Conservation (phyloP, 176 grass and related monocot genomes). For the Secale cereale region DNA sequence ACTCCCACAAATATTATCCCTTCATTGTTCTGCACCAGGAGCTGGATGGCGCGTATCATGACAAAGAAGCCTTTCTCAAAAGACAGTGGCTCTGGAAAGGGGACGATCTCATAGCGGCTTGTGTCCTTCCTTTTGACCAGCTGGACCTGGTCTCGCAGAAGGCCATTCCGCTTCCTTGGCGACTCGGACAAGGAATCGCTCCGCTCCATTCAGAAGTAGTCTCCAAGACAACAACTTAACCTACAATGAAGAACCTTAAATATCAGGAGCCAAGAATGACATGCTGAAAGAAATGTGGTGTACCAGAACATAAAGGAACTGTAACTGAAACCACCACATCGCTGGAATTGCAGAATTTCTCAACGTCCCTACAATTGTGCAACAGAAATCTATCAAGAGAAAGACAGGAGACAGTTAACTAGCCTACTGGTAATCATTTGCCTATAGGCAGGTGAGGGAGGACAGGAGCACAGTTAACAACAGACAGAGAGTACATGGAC, state of each 20-base stretch:
- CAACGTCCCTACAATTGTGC: not conserved
- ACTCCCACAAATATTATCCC: slow-evolving; percentile 88
- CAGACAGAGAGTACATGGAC: not conserved
- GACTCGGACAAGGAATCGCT: slow-evolving; percentile 56
- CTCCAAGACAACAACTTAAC: slow-evolving; percentile 1
- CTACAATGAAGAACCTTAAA: slow-evolving; percentile 8
- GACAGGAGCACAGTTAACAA: not conserved
- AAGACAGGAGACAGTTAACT: not conserved
- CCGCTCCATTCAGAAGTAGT: slow-evolving; percentile 43
- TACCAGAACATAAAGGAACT: slow-evolving; percentile 2
- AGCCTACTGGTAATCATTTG: not conserved
- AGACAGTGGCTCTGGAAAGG: slow-evolving; percentile 70
- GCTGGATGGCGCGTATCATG: slow-evolving; percentile 85
- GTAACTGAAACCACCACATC: not conserved
- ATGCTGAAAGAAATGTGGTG: not conserved
- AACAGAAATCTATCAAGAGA: slow-evolving; percentile 10
- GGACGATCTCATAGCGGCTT: slow-evolving; percentile 76
- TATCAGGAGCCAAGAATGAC: not conserved
- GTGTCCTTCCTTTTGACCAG: slow-evolving; percentile 75
- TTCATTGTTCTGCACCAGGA: slow-evolving; percentile 78
- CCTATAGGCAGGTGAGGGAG: not conserved
- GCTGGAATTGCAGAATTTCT: not conserved
- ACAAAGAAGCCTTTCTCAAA: slow-evolving; percentile 98
- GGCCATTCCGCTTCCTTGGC: slow-evolving; percentile 58
- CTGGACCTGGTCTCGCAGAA: slow-evolving; percentile 86